phyloP scores from a whole-genome alignment of 2,329 filamentous ascomycete genomes.

The Bimuria novae-zelandiae region DNA sequence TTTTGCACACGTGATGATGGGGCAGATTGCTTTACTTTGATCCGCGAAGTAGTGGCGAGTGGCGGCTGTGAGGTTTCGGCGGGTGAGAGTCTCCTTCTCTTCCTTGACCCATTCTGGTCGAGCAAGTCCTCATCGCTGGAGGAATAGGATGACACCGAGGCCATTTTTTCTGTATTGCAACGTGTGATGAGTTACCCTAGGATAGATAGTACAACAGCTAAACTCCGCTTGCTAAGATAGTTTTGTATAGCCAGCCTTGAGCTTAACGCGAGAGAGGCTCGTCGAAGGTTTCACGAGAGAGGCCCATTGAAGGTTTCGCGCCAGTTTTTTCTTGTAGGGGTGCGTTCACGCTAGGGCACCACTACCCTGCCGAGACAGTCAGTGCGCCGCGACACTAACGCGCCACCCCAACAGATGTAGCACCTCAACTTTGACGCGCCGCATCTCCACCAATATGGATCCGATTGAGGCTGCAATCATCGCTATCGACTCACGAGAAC shows the following conservation, averaged over 20 bases:
- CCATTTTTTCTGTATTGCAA: conserved; percentile 5
- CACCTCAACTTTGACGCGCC: no score
- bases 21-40: conserved; percentile 33
- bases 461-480: no score
- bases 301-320: neutral
- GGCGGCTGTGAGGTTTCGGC: conserved; percentile 19
- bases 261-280: no score
- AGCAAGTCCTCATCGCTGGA: conserved; percentile 33
- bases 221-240: no score
- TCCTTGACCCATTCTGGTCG: conserved; percentile 39
- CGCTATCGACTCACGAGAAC: no score
- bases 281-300: neutral
- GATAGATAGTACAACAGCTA: no score
- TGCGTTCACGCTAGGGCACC: neutral
- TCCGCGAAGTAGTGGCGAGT: conserved; percentile 37
- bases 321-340: conserved; percentile 4
- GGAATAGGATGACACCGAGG: conserved; percentile 15
- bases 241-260: no score
- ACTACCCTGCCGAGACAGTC: no score
- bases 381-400: no score
- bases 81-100: conserved; percentile 43
- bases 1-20: conserved; percentile 7
- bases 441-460: no score
- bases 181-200: neutral
- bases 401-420: no score